Conservation (phyloP, 1,284 basidiomycete genomes). For the Filobasidium uniguttulatum region DNA sequence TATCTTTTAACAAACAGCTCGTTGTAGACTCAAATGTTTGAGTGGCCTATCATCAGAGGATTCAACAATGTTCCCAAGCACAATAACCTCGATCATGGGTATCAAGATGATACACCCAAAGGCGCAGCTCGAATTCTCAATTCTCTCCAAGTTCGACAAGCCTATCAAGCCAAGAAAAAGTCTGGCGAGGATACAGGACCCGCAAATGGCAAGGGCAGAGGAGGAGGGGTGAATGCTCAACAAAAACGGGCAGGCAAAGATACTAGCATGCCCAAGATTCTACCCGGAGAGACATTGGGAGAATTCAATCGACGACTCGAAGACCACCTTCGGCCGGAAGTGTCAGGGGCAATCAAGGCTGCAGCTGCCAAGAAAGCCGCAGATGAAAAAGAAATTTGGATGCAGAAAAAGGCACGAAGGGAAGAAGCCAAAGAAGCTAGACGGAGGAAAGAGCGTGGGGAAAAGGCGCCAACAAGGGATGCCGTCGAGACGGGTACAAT, state of each 20-base stretch:
- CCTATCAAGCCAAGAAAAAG: slow-evolving; percentile 25
- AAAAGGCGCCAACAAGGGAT: slow-evolving; percentile 4
- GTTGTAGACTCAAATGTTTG: not conserved
- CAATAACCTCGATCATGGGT: slow-evolving; percentile 9
- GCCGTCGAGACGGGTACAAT: slow-evolving; percentile 8
- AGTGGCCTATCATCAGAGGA: slow-evolving; percentile 15
- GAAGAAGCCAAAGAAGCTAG: slow-evolving; percentile 11
- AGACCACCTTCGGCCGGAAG: slow-evolving; percentile 25
- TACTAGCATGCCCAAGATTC: slow-evolving; percentile 18
- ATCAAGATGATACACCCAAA: slow-evolving; percentile 28
- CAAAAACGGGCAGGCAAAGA: slow-evolving; percentile 5
- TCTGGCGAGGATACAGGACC: slow-evolving; percentile 22
- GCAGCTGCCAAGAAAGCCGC: slow-evolving; percentile 22
- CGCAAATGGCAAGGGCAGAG: slow-evolving; percentile 19
- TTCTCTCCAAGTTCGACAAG: slow-evolving; percentile 22
- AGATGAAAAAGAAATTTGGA: slow-evolving; percentile 16
- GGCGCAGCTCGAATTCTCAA: slow-evolving; percentile 30
- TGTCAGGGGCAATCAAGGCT: slow-evolving; percentile 30
- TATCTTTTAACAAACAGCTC: not conserved
- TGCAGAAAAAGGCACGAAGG: slow-evolving; percentile 13
- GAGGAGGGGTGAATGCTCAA: too few species aligned
- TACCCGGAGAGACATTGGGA: slow-evolving; percentile 21
- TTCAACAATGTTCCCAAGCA: slow-evolving; percentile 27
- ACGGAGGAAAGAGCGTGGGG: slow-evolving; percentile 16
- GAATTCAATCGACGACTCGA: slow-evolving; percentile 36